Evolutionary conservation across 2,329 filamentous ascomycete species (phyloP).

Genomic region (Ophiostoma sp.): DNA sequence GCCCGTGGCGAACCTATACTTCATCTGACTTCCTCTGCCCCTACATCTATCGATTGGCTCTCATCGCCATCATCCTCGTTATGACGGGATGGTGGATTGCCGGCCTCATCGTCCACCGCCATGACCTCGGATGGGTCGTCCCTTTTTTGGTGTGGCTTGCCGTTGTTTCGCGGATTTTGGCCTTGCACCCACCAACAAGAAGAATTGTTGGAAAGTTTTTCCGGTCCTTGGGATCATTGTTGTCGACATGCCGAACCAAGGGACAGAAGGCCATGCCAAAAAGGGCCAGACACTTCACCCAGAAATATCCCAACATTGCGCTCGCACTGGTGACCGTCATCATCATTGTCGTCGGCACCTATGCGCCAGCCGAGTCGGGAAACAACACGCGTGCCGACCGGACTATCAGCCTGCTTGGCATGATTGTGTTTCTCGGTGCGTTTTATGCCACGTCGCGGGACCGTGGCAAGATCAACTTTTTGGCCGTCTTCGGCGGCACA

Average conservation of each 20-base stretch:
- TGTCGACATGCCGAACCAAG: neutral
- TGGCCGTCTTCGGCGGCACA: slow-evolving; percentile 86
- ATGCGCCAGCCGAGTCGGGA: slow-evolving; percentile 67
- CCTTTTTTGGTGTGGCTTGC: slow-evolving; percentile 80
- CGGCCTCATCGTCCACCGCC: slow-evolving; percentile 59
- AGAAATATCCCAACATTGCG: neutral
- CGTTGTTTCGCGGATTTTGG: slow-evolving; percentile 71
- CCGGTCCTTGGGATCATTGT: neutral
- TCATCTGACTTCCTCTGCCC: neutral
- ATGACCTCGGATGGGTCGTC: slow-evolving; percentile 75
- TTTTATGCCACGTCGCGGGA: slow-evolving; percentile 73
- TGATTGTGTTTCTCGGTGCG: slow-evolving; percentile 65
- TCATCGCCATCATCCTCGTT: neutral
- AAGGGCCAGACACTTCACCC: neutral
- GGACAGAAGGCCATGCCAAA: neutral
- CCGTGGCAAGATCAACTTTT: slow-evolving; percentile 65
- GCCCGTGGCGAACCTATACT: neutral
- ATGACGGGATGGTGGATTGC: slow-evolving; percentile 43
- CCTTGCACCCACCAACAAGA: slow-evolving; percentile 46
- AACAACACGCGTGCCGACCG: slow-evolving; percentile 81
- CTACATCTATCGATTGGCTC: neutral
- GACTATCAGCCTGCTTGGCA: slow-evolving; percentile 76
- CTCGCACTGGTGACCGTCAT: slow-evolving; percentile 61
- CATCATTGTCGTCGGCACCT: slow-evolving; percentile 75
- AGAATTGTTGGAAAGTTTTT: neutral